Conservation (phyloP, 176 grass and related monocot genomes). For the Bolboschoenus planiculmis region DNA sequence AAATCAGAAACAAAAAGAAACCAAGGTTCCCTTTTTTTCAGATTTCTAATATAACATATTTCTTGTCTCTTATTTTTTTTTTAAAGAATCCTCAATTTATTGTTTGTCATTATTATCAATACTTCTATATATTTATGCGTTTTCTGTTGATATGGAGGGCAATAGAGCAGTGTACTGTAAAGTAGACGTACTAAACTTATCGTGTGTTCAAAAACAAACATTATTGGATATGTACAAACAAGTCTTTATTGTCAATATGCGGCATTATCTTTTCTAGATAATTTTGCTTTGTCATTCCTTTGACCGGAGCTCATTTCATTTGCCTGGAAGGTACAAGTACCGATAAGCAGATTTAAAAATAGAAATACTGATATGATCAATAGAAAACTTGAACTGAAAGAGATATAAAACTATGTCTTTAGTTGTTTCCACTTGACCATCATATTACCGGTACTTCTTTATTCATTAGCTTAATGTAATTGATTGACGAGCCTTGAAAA, state of each 20-base stretch:
- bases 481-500: background rate
- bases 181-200: background rate
- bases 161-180: background rate
- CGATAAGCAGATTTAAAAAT: background rate
- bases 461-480: background rate
- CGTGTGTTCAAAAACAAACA: background rate
- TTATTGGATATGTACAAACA: background rate
- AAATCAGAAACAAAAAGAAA: background rate
- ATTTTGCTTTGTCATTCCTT: background rate
- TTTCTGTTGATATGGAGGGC: background rate
- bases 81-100: background rate
- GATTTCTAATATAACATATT: background rate
- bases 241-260: background rate
- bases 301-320: background rate
- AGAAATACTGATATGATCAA: background rate
- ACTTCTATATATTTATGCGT: background rate
- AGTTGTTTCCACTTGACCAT: slow-evolving; percentile 1
- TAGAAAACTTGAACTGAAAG: background rate
- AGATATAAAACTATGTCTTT: background rate
- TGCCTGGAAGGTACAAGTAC: background rate
- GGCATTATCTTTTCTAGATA: background rate
- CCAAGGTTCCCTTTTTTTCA: background rate
- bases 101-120: background rate
- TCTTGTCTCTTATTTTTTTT: background rate
- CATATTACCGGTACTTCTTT: background rate